Conservation (phyloP, 2,329 filamentous ascomycete species). For the Penicillium glabrum region DNA sequence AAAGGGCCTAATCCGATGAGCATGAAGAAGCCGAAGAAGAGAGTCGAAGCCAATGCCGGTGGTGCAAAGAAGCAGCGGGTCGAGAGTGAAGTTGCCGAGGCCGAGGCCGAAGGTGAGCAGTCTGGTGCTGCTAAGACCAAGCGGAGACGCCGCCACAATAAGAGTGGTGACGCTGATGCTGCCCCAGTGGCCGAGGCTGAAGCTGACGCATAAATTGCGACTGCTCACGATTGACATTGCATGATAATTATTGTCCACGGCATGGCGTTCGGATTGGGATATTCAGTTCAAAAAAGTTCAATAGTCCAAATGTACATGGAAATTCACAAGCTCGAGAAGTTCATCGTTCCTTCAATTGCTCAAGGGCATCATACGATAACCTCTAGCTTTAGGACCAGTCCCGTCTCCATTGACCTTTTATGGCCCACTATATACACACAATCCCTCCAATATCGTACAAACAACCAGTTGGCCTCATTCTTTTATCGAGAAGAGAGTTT, state of each 20-base stretch:
- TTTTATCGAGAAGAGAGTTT: constrained; percentile 8
- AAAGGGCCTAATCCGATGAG: constrained; percentile 51
- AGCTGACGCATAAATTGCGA: constrained; percentile 17
- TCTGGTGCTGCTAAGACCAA: constrained; percentile 31
- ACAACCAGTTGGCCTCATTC: neutral
- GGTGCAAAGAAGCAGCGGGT: constrained; percentile 19
- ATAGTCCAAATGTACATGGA: constrained; percentile 8
- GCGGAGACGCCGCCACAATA: constrained; percentile 37
- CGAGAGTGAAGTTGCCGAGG: constrained; percentile 5
- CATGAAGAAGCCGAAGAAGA: constrained; percentile 48
- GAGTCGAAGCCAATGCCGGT: constrained; percentile 13
- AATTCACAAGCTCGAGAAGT: neutral
- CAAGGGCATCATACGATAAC: neutral
- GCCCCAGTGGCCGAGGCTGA: constrained; percentile 17
- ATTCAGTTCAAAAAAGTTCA: constrained; percentile 22
- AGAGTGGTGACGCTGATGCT: constrained; percentile 21
- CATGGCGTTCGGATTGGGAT: constrained; percentile 33
- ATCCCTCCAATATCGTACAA: constrained; percentile 11
- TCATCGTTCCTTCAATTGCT: neutral
- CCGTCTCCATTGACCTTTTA: neutral
- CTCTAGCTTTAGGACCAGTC: neutral
- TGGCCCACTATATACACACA: neutral
- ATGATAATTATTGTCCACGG: constrained; percentile 17
- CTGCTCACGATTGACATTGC: neutral
- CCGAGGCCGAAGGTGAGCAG: constrained; percentile 21